Conservation (phyloP, 139 green algal species). For the Deuterostichococcus epilithicus region DNA sequence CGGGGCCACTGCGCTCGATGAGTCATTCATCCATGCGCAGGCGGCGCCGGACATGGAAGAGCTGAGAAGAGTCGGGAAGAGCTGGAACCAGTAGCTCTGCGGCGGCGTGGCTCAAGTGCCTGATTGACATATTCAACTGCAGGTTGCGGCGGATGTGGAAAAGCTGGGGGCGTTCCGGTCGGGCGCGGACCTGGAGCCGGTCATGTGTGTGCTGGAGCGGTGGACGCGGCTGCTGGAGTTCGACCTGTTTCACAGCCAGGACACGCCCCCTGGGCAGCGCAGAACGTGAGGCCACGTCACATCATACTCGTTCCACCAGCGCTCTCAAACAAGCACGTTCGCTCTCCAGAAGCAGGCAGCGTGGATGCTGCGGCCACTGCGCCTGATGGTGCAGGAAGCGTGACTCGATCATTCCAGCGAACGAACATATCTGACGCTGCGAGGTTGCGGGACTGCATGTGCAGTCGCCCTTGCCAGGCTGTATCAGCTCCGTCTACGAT, state of each 20-base stretch:
- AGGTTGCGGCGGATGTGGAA: conserved; percentile 23
- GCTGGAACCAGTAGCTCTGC: neutral
- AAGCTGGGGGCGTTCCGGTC: conserved; percentile 12
- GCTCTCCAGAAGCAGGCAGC: too few species aligned
- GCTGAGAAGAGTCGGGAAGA: conserved; percentile 9
- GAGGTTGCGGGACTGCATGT: too few species aligned
- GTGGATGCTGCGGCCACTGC: too few species aligned
- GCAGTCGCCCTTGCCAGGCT: too few species aligned
- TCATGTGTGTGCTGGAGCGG: conserved; percentile 17
- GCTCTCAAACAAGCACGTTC: too few species aligned
- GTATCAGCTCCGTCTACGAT: too few species aligned
- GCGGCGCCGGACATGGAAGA: conserved; percentile 11
- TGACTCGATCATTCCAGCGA: too few species aligned
- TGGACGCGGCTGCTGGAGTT: conserved; percentile 19
- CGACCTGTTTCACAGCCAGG: neutral
- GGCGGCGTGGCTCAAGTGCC: too few species aligned
- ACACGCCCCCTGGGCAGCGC: neutral
- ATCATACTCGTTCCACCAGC: neutral
- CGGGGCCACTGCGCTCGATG: too few species aligned
- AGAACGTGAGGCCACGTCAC: neutral
- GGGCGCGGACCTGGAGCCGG: neutral
- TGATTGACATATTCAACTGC: too few species aligned
- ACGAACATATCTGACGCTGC: too few species aligned
- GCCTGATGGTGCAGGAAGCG: too few species aligned
- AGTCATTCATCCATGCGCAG: neutral